Percentiles rank a stretch among this genome's conserved stretches.
phyloP scores from a whole-genome alignment of 192 early-diverging fungal genomes.

The Rhizophagus clarus region DNA sequence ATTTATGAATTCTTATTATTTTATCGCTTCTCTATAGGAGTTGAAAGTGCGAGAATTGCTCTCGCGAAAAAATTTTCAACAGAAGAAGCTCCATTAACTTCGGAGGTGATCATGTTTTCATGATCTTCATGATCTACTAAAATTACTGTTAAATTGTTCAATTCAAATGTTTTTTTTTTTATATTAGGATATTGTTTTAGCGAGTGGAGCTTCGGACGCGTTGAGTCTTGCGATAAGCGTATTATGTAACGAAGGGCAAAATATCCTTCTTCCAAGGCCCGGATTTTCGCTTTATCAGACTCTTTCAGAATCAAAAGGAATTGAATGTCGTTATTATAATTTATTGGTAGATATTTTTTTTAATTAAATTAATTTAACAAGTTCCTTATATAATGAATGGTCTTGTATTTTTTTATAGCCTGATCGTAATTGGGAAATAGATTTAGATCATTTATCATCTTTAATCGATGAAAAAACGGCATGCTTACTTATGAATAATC shows the following conservation, averaged over 20 bases:
- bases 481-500: slow-evolving; percentile 86
- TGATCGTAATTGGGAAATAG: slow-evolving; percentile 81
- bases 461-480: slow-evolving; percentile 82
- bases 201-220: slow-evolving; percentile 80
- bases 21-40: slow-evolving; percentile 37
- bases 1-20: neutral
- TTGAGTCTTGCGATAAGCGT: slow-evolving; percentile 73
- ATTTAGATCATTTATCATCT: slow-evolving; percentile 76
- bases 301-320: slow-evolving; percentile 70
- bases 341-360: slow-evolving; percentile 54
- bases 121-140: neutral
- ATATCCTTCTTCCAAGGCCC: slow-evolving; percentile 83
- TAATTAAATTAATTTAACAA: neutral
- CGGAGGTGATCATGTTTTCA: slow-evolving; percentile 30
- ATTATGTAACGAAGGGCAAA: slow-evolving; percentile 77
- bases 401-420: slow-evolving; percentile 47
- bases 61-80: slow-evolving; percentile 70
- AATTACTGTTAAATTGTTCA: neutral
- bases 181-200: slow-evolving; percentile 73
- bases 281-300: slow-evolving; percentile 89
- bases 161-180: neutral
- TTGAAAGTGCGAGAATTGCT: slow-evolving; percentile 67
- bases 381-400: neutral
- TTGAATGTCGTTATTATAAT: slow-evolving; percentile 82
- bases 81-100: slow-evolving; percentile 70